Percentiles rank a stretch among this genome's conserved stretches.
Evolutionary conservation across 192 early-diverging fungal genomes (phyloP).

Genomic region (Backusella westeae): DNA sequence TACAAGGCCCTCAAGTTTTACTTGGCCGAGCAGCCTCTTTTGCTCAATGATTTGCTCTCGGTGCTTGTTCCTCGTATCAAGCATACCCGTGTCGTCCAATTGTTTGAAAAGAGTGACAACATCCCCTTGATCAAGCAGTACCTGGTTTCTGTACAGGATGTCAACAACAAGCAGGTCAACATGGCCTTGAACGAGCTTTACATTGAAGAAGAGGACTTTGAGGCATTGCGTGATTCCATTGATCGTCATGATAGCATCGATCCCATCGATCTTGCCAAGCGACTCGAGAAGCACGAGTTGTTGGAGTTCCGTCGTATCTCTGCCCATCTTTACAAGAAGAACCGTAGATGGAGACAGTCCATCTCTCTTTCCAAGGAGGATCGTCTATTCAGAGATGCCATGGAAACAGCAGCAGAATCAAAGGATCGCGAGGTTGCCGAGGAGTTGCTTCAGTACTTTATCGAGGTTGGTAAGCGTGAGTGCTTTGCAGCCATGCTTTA

Average conservation of each 20-base stretch:
- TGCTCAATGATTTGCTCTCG: constrained; percentile 90
- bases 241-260: constrained; percentile 97
- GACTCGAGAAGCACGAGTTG: constrained; percentile 94
- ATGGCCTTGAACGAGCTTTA: constrained; percentile 93
- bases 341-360: constrained; percentile 96
- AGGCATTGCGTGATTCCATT: constrained; percentile 89
- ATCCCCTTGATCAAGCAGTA: constrained; percentile 96
- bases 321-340: constrained; percentile 94
- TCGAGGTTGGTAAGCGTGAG: constrained; percentile 86
- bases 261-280: constrained; percentile 82
- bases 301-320: constrained; percentile 98
- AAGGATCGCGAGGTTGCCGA: constrained; percentile 86
- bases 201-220: constrained; percentile 98
- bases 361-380: constrained; percentile 96
- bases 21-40: constrained; percentile 93
- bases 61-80: constrained; percentile 90
- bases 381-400: constrained; percentile 96
- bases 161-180: constrained; percentile 95
- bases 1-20: constrained; percentile 98
- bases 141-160: constrained; percentile 86
- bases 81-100: constrained; percentile 94
- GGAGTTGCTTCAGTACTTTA: constrained; percentile 94
- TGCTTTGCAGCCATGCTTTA: constrained; percentile 94
- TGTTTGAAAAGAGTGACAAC: constrained; percentile 98
- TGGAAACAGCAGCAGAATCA: constrained; percentile 95